A percentile compares a stretch with the other conserved stretches of the same genome.
Evolutionary conservation across 768 basidiomycete genomes (phyloP).

Genomic region (Psilocybe sp.): DNA sequence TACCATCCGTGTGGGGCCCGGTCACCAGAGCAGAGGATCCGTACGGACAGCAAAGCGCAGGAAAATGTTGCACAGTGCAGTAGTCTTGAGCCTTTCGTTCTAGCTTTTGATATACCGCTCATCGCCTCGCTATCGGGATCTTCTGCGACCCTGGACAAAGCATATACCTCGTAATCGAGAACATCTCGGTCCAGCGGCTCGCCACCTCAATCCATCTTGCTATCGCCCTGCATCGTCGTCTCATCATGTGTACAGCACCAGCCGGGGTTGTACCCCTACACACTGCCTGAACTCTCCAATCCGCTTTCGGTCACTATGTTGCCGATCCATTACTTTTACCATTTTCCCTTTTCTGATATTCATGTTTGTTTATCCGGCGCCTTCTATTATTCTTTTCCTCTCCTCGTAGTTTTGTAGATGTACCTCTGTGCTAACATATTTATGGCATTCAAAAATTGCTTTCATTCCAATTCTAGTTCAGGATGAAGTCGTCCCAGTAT

Average conservation of each 20-base stretch:
- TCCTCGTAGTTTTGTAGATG: constrained; percentile 14
- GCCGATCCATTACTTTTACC: constrained; percentile 13
- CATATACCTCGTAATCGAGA: constrained; percentile 18
- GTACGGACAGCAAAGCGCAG: constrained; percentile 68
- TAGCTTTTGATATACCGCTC: background rate
- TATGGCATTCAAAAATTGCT: constrained; percentile 15
- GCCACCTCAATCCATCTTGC: constrained; percentile 3
- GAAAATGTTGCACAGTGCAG: constrained; percentile 63
- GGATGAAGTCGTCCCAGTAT: background rate
- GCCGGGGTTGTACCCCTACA: constrained; percentile 5
- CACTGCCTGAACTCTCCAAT: constrained; percentile 1
- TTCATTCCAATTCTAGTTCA: background rate
- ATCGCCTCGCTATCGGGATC: constrained; percentile 1
- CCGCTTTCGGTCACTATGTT: constrained; percentile 5
- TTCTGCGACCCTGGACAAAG: background rate
- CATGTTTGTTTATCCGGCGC: constrained; percentile 6
- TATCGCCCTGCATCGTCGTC: constrained; percentile 10
- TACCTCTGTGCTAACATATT: constrained; percentile 17
- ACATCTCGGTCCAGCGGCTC: constrained; percentile 8
- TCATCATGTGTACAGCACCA: constrained; percentile 20
- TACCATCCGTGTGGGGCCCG: constrained; percentile 96
- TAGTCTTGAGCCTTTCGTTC: constrained; percentile 19
- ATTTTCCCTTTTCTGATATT: constrained; percentile 9
- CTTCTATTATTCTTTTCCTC: constrained; percentile 13
- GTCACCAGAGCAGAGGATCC: constrained; percentile 92